Evolutionary conservation across 768 basidiomycete species (phyloP).

Genomic region (Podaxis sp.): DNA sequence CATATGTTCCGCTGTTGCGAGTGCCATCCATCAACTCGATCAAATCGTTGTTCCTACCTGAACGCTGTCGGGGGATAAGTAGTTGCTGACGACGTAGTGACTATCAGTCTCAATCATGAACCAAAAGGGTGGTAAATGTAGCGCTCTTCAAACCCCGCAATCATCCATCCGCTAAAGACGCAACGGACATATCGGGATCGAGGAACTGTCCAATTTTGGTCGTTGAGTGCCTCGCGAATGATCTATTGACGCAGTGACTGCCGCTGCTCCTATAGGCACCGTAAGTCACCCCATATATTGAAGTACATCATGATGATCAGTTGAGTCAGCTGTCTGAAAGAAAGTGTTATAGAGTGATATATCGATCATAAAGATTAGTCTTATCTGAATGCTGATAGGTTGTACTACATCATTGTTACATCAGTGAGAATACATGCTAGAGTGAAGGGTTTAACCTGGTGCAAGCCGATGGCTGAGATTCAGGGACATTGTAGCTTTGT

Average conservation of each 20-base stretch:
- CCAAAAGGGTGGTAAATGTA: not conserved
- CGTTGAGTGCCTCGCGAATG: not conserved
- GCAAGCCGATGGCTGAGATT: not conserved
- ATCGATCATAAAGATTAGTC: conserved; percentile 4
- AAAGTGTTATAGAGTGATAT: not conserved
- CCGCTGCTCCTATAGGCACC: not conserved
- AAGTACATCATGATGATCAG: not conserved
- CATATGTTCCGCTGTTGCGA: too few relatives aligned
- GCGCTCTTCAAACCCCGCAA: not conserved
- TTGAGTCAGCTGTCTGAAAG: not conserved
- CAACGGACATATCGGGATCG: conserved; percentile 8
- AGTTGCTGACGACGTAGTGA: too few relatives aligned
- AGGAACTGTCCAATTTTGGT: not conserved
- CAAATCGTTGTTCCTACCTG: too few relatives aligned
- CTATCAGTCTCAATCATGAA: not conserved
- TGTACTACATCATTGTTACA: not conserved
- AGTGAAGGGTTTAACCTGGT: not conserved
- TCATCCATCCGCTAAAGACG: not conserved
- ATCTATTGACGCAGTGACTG: not conserved
- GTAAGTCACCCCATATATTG: not conserved
- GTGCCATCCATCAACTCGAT: too few relatives aligned
- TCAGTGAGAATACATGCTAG: not conserved
- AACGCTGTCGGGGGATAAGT: too few relatives aligned
- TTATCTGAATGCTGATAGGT: not conserved
- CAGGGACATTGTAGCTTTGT: not conserved